Conservation (phyloP, 805 yeast genomes). For the Yarrowia keelungensis region DNA sequence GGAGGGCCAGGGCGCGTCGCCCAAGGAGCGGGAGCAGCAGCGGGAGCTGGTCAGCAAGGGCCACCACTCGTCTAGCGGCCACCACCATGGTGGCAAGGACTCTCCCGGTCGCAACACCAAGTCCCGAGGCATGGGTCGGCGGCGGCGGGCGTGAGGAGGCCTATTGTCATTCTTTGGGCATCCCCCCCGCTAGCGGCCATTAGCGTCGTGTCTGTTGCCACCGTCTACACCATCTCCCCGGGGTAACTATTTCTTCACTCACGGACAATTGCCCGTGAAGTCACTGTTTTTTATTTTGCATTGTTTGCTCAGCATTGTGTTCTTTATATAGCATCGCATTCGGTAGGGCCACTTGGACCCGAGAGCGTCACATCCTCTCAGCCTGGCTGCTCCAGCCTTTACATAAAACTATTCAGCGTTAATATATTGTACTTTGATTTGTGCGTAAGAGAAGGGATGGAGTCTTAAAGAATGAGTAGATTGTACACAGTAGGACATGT, state of each 20-base stretch:
- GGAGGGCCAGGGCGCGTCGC: neutral
- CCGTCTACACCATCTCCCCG: neutral
- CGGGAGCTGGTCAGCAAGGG: conserved; percentile 17
- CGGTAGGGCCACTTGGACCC: too few species aligned
- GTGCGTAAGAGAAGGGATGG: too few species aligned
- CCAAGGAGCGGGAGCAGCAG: conserved; percentile 9
- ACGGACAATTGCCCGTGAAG: neutral
- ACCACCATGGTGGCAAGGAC: neutral
- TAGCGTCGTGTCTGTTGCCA: too few species aligned
- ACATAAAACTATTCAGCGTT: too few species aligned
- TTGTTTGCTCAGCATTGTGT: conserved; percentile 8
- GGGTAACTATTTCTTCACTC: neutral
- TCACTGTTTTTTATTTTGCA: neutral
- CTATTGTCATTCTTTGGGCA: conserved; percentile 1
- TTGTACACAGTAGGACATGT: too few species aligned
- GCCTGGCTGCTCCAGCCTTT: too few species aligned
- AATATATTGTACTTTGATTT: too few species aligned
- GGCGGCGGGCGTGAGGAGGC: conserved; percentile 9
- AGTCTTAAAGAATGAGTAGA: too few species aligned
- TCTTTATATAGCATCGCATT: too few species aligned
- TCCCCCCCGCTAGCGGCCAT: too few species aligned
- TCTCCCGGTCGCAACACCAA: conserved; percentile 14
- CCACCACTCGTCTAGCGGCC: neutral
- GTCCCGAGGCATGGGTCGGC: conserved; percentile 18
- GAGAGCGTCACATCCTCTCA: too few species aligned